phyloP scores from a whole-genome alignment of 2,329 filamentous ascomycete species.

The Alternaria brassicicola region DNA sequence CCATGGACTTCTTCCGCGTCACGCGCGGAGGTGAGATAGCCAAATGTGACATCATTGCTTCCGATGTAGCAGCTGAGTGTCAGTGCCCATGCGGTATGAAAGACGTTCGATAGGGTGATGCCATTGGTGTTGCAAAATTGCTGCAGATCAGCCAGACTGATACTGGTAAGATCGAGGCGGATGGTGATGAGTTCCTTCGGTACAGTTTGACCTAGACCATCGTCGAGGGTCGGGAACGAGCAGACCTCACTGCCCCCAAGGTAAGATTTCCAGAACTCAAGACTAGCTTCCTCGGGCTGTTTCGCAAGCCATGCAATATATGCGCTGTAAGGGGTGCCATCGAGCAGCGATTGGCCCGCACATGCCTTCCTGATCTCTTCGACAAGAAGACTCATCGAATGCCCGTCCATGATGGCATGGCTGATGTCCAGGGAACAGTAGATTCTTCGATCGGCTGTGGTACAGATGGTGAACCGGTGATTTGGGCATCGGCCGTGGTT shows the following conservation, averaged over 20 bases:
- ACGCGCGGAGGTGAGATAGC: conserved; percentile 52
- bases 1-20: conserved; percentile 49
- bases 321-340: conserved; percentile 41
- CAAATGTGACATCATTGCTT: conserved; percentile 51
- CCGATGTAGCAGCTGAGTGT: conserved; percentile 48
- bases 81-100: conserved; percentile 51
- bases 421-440: conserved; percentile 45
- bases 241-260: conserved; percentile 40
- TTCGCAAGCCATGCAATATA: conserved; percentile 40
- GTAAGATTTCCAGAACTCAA: conserved; percentile 43
- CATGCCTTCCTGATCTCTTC: conserved; percentile 39
- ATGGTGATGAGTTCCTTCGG: conserved; percentile 36
- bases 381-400: conserved; percentile 41
- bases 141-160: conserved; percentile 37
- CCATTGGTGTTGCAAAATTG: conserved; percentile 51
- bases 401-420: conserved; percentile 46
- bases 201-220: conserved; percentile 16
- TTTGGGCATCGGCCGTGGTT: conserved; percentile 33
- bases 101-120: conserved; percentile 57
- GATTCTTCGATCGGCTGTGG: conserved; percentile 22
- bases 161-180: conserved; percentile 35
- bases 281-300: conserved; percentile 33
- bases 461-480: conserved; percentile 44
- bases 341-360: conserved; percentile 24
- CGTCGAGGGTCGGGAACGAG: conserved; percentile 41